A percentile compares a stretch with the other conserved stretches of the same genome.
phyloP scores from a whole-genome alignment of 2,329 filamentous ascomycete genomes.

The Pyrenophora tritici-repentis region DNA sequence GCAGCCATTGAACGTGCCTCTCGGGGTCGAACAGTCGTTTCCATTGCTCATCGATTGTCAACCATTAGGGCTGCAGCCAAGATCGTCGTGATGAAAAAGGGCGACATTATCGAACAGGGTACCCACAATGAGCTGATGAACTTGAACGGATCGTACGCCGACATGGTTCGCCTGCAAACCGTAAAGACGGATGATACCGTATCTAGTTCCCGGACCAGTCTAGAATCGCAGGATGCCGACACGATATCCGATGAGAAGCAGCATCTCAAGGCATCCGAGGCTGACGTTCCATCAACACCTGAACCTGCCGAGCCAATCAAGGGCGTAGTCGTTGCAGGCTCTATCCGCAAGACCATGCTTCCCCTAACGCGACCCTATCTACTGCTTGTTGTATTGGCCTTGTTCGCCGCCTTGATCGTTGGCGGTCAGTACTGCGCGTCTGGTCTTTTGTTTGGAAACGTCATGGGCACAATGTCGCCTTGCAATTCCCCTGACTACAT shows the following conservation, averaged over 20 bases:
- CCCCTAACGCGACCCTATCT: slow-evolving; percentile 53
- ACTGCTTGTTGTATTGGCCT: slow-evolving; percentile 53
- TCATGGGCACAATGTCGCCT: slow-evolving; percentile 61
- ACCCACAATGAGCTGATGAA: slow-evolving; percentile 42
- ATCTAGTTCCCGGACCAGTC: slow-evolving; percentile 27
- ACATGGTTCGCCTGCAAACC: slow-evolving; percentile 56
- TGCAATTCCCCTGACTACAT: slow-evolving; percentile 58
- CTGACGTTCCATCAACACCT: slow-evolving; percentile 5
- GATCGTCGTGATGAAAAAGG: slow-evolving; percentile 48
- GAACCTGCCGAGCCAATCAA: slow-evolving; percentile 17
- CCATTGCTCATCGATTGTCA: slow-evolving; percentile 48
- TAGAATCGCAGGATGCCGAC: slow-evolving; percentile 29
- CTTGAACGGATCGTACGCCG: slow-evolving; percentile 52
- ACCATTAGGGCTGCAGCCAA: slow-evolving; percentile 45
- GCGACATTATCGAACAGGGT: slow-evolving; percentile 45
- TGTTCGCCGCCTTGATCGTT: slow-evolving; percentile 59
- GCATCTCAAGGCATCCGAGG: slow-evolving; percentile 14
- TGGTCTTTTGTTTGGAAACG: slow-evolving; percentile 65
- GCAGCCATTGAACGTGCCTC: slow-evolving; percentile 43
- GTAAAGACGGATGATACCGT: slow-evolving; percentile 49
- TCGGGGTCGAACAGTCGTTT: slow-evolving; percentile 43
- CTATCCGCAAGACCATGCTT: slow-evolving; percentile 39
- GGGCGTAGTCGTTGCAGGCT: slow-evolving; percentile 28
- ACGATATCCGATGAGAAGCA: slow-evolving; percentile 27
- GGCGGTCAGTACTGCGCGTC: slow-evolving; percentile 63